Conservation (phyloP, 768 basidiomycete genomes). For the Lentinula sp. region DNA sequence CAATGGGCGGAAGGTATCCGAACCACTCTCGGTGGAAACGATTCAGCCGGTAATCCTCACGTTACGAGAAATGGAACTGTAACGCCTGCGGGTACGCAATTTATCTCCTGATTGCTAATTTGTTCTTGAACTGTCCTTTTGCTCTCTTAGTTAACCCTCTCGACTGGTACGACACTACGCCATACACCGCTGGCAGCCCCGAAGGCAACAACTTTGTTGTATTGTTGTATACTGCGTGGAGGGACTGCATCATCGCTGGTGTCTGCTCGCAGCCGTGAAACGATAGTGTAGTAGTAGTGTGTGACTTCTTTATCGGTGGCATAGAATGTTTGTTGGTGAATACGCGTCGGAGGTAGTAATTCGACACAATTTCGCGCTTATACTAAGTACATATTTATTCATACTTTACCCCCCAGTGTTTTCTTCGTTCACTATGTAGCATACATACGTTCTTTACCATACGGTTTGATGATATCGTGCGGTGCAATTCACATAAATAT, state of each 20-base stretch:
- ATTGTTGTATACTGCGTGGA: constrained; percentile 33
- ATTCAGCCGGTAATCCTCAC: constrained; percentile 7
- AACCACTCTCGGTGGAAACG: not conserved
- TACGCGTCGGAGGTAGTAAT: no score
- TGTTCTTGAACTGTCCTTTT: not conserved
- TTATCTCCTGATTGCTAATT: not conserved
- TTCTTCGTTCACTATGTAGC: no score
- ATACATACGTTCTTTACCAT: no score
- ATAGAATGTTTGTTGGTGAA: no score
- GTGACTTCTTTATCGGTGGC: not conserved
- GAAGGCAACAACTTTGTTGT: constrained; percentile 44
- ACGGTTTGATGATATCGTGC: no score
- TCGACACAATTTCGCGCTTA: no score
- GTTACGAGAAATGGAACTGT: constrained; percentile 8
- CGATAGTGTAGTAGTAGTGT: not conserved
- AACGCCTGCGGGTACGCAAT: constrained; percentile 2
- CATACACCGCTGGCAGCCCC: constrained; percentile 9
- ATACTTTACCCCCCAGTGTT: no score
- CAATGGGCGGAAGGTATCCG: constrained; percentile 8
- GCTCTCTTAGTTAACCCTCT: constrained; percentile 6
- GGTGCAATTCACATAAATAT: no score
- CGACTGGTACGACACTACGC: constrained; percentile 6
- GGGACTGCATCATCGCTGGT: constrained; percentile 16
- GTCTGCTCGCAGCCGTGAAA: not conserved
- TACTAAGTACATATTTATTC: no score